Evolutionary conservation across 2,329 filamentous ascomycete genomes (phyloP).

Genomic region (Bipolaris gigantea): DNA sequence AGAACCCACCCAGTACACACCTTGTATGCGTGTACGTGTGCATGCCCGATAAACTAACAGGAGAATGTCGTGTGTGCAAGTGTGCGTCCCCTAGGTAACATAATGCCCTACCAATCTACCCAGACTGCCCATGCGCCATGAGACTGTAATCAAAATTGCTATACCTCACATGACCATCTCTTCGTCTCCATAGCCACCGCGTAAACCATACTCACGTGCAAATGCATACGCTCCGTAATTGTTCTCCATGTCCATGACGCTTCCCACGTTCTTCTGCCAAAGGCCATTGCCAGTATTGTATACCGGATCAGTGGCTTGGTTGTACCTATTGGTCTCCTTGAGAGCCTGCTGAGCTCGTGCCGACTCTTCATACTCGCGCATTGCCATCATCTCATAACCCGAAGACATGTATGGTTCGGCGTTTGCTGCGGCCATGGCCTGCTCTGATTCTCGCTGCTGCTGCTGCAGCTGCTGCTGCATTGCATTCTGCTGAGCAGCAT

Average conservation of each 20-base stretch:
- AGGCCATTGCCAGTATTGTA: conserved; percentile 56
- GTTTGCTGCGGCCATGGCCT: conserved; percentile 31
- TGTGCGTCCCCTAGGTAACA: background rate
- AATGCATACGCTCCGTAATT: conserved; percentile 67
- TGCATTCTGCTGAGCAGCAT: conserved; percentile 31
- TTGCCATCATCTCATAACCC: conserved; percentile 73
- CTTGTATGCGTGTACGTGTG: background rate
- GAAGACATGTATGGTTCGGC: conserved; percentile 83
- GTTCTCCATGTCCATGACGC: conserved; percentile 61
- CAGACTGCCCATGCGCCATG: background rate
- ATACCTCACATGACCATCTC: conserved; percentile 46
- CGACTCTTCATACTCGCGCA: conserved; percentile 63
- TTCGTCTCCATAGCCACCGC: conserved; percentile 37
- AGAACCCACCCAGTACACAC: background rate
- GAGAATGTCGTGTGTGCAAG: background rate
- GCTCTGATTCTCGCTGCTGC: conserved; percentile 24
- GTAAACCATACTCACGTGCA: conserved; percentile 53
- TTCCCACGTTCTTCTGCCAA: conserved; percentile 51
- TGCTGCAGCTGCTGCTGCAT: conserved; percentile 18
- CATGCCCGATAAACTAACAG: background rate
- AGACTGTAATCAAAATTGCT: background rate
- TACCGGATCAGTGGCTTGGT: conserved; percentile 67
- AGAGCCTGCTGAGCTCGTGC: conserved; percentile 34
- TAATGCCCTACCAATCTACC: background rate
- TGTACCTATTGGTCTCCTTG: conserved; percentile 51